phyloP scores from a whole-genome alignment of 2,329 filamentous ascomycete species.

The Xylaria sp. region DNA sequence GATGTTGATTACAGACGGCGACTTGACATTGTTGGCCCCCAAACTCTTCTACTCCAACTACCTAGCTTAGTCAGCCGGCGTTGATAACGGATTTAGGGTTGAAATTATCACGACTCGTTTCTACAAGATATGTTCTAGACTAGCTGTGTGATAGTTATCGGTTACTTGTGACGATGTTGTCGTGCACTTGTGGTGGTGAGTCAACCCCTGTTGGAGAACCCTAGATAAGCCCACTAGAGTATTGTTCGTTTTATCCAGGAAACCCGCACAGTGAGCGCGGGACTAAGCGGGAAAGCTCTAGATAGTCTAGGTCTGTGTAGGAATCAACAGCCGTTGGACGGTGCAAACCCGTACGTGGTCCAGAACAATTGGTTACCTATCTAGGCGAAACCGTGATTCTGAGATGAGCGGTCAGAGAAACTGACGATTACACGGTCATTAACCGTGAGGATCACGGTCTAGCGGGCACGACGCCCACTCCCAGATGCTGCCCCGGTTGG shows the following conservation, averaged over 20 bases:
- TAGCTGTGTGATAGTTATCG: too few species aligned
- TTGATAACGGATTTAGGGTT: not conserved
- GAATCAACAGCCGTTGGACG: not conserved
- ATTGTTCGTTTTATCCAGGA: not conserved
- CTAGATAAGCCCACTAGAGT: not conserved
- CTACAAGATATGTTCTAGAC: not conserved
- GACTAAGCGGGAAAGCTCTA: not conserved
- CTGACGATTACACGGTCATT: not conserved
- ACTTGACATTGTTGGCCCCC: not conserved
- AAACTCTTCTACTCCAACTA: not conserved
- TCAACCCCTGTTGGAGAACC: too few species aligned
- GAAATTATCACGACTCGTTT: not conserved
- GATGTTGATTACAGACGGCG: slow-evolving; percentile 1
- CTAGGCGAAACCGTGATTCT: not conserved
- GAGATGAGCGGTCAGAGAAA: slow-evolving; percentile 9
- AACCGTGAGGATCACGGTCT: too few species aligned
- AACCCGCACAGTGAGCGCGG: not conserved
- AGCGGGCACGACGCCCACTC: too few species aligned
- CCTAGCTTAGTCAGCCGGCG: not conserved
- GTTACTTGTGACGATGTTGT: too few species aligned
- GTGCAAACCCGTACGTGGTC: slow-evolving; percentile 3
- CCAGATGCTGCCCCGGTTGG: not conserved
- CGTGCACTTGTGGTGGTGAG: too few species aligned
- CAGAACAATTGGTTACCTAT: slow-evolving; percentile 7
- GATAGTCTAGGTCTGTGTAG: not conserved